These are phyloP conservation scores for Bimuria novae-zelandiae DNA, from an alignment of 2,329 filamentous ascomycete species.

Conservation along the genomic window DNA sequence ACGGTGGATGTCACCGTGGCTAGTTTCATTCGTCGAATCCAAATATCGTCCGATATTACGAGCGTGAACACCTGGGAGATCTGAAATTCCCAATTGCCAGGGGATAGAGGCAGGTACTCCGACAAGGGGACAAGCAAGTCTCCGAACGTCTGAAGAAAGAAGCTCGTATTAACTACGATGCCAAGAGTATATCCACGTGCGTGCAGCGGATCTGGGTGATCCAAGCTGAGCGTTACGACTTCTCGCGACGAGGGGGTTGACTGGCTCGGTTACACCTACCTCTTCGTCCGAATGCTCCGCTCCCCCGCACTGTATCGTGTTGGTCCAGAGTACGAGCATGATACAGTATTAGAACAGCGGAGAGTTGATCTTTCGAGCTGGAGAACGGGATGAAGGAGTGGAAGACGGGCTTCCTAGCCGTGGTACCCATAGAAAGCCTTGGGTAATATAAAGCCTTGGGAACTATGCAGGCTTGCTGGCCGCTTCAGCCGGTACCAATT, in stretches of 20 bases:
- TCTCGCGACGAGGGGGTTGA: slow-evolving; percentile 95
- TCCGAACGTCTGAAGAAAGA: slow-evolving; percentile 48
- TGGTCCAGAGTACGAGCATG: slow-evolving; percentile 91
- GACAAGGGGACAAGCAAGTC: slow-evolving; percentile 54
- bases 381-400: slow-evolving; percentile 55
- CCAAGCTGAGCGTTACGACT: slow-evolving; percentile 50
- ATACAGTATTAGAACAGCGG: slow-evolving; percentile 90
- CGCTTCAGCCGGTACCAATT: too few species aligned
- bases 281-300: slow-evolving; percentile 96
- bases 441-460: too few species aligned
- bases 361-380: slow-evolving; percentile 77
- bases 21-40: too few species aligned
- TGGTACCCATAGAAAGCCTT: too few species aligned
- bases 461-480: too few species aligned
- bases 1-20: too few species aligned
- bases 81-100: too few species aligned
- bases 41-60: too few species aligned
- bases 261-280: slow-evolving; percentile 97
- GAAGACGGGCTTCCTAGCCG: too few species aligned
- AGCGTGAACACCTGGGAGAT: too few species aligned
- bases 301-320: slow-evolving; percentile 95
- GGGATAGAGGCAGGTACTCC: too few species aligned
- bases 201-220: slow-evolving; percentile 52
- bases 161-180: slow-evolving; percentile 50
- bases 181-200: slow-evolving; percentile 55